A percentile compares a stretch with the other conserved stretches of the same genome.
Evolutionary conservation across 2,329 filamentous ascomycete species (phyloP).

Genomic region (Trichoderma polysporum): DNA sequence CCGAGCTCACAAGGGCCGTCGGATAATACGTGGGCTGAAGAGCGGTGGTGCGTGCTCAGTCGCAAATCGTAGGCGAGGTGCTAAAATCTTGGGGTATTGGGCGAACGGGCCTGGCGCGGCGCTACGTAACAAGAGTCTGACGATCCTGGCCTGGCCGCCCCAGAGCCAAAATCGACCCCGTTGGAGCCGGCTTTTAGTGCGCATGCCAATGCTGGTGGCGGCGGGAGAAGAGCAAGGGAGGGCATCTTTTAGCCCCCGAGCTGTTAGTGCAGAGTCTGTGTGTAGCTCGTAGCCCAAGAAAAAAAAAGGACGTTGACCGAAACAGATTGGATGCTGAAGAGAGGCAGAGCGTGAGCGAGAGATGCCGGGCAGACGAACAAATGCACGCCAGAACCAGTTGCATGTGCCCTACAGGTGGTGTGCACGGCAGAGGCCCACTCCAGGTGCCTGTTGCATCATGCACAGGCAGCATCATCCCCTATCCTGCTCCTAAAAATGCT

Average conservation of each 20-base stretch:
- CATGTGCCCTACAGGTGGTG: background rate
- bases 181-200: background rate
- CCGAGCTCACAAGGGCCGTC: background rate
- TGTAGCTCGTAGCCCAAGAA: background rate
- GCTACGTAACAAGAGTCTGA: background rate
- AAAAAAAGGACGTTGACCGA: background rate
- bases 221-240: slow-evolving; percentile 6
- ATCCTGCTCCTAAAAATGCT: background rate
- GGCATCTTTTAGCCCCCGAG: background rate
- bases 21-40: background rate
- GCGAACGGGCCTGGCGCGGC: background rate
- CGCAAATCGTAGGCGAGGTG: background rate
- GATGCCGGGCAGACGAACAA: background rate
- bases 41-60: background rate
- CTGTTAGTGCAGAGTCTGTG: background rate
- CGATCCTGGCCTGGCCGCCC: background rate
- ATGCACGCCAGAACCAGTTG: background rate
- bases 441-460: background rate
- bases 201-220: background rate
- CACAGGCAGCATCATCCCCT: background rate
- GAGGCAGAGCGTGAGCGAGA: background rate
- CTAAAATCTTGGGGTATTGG: slow-evolving; percentile 1
- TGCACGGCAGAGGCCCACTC: background rate
- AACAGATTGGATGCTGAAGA: background rate
- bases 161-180: background rate